phyloP scores from a whole-genome alignment of 2,329 filamentous ascomycete genomes.

The Rasamsonia emersonii region DNA sequence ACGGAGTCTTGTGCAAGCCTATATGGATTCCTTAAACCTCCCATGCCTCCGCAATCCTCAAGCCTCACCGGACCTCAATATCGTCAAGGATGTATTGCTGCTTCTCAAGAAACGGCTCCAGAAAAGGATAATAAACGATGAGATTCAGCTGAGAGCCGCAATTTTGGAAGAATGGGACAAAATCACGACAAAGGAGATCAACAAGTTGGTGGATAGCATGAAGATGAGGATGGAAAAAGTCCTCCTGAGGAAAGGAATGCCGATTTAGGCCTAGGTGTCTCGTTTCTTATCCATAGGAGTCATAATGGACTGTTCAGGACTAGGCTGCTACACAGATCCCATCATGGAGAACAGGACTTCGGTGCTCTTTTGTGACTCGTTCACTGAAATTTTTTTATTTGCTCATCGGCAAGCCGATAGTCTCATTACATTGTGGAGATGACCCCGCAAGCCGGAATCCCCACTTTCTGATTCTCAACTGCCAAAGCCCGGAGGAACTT shows the following conservation, averaged over 20 bases:
- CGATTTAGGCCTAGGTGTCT: constrained; percentile 3
- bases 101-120: constrained; percentile 10
- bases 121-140: constrained; percentile 8
- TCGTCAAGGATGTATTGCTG: constrained; percentile 10
- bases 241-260: constrained; percentile 9
- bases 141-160: constrained; percentile 7
- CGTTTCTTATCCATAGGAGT: not conserved
- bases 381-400: too few species aligned
- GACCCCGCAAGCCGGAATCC: too few species aligned
- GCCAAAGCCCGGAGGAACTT: too few species aligned
- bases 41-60: constrained; percentile 9
- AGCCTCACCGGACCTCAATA: constrained; percentile 9
- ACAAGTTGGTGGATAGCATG: constrained; percentile 11
- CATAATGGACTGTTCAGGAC: not conserved
- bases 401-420: too few species aligned
- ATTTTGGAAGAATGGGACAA: constrained; percentile 11
- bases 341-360: too few species aligned
- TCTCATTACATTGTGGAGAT: too few species aligned
- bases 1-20: constrained; percentile 8
- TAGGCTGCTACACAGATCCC: not conserved
- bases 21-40: constrained; percentile 8
- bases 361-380: too few species aligned
- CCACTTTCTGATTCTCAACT: too few species aligned
- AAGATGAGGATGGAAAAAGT: constrained; percentile 9
- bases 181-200: constrained; percentile 10